phyloP scores from a whole-genome alignment of 768 basidiomycete genomes.

The Omphalotus guepiniiformis region DNA sequence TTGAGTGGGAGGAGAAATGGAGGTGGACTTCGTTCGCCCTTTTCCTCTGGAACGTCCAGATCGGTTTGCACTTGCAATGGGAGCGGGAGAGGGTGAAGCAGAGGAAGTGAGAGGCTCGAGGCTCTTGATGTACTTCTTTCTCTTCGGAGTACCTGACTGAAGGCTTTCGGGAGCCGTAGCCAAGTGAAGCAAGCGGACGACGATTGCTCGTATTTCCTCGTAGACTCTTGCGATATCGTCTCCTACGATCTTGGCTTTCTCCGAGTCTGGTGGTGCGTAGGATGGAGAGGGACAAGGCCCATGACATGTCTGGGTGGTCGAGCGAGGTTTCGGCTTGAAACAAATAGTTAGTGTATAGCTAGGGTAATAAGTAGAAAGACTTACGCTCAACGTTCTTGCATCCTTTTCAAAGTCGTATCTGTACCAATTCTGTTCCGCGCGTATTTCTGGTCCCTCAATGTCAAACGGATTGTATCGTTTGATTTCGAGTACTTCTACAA shows the following conservation, averaged over 20 bases:
- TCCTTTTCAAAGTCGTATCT: no score
- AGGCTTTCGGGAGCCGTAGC: neutral
- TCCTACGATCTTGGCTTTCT: neutral
- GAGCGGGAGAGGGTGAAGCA: neutral
- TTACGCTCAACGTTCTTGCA: no score
- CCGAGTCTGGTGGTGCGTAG: neutral
- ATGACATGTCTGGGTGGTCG: no score
- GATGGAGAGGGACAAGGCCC: neutral
- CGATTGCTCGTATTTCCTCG: neutral
- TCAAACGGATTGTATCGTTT: neutral
- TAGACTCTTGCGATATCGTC: slow-evolving; percentile 1
- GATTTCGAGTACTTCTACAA: slow-evolving; percentile 1
- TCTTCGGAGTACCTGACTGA: neutral
- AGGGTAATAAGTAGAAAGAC: no score
- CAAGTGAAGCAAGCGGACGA: neutral
- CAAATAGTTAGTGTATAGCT: no score
- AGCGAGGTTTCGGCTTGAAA: no score
- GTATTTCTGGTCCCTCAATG: neutral
- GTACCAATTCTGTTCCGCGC: no score
- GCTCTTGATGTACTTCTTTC: neutral
- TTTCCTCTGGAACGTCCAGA: neutral
- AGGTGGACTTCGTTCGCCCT: neutral
- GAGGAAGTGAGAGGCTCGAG: neutral
- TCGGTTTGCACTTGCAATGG: neutral
- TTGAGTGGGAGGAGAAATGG: neutral